Evolutionary conservation across 2,329 filamentous ascomycete genomes (phyloP), one percentile per base, ranked within the genome.

Genomic region (Trichothecium sympodiale): DNA sequence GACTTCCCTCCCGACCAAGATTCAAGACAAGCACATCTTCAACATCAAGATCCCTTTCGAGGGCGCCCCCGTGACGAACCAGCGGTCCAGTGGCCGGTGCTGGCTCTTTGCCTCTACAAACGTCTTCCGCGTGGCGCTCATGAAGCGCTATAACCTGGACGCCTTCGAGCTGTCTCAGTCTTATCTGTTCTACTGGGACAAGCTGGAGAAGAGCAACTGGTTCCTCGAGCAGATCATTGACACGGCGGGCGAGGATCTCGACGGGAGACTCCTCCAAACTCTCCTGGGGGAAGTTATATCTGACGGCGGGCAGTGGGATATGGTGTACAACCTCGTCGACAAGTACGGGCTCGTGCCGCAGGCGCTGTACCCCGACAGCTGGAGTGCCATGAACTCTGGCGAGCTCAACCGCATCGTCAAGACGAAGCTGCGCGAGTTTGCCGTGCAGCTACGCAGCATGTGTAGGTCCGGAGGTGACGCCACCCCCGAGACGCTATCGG

Each of bases 31-130:
- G 37, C 86, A 94, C 38, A 71, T 82, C 42, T 94, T 87, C 75
- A 93, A 88, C 52, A 61, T 87, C 54, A 77, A 77, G 55, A 87
- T 94, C 41, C 82, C 85, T 0, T 69, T 83, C 37, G 86, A 94
- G 56, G 87, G 86, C 33, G 71, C 68, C 0, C 87, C 87, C 0
- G 80, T 94, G 42, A 93, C 87, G 1, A 88, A 93, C 55, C 86
- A 94, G 61, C 71, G 80, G 25, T 74, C 74, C 7, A 87, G 81
- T 3, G 87, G 86, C 7, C 71, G 87, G 43, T 94, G 87, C 66
- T 94, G 87, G 87, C 74, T 94, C 43, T 94, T 94, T 48, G 87
- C 87, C 1, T 77, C 83, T 4, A 91, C 84, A n/a, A 94, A 94
- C 48, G 79, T 93, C 38, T 91, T 94, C 61, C 80, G 87, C 18